Conservation (phyloP, 495 filamentous ascomycete species). For the Viridothelium virens region DNA sequence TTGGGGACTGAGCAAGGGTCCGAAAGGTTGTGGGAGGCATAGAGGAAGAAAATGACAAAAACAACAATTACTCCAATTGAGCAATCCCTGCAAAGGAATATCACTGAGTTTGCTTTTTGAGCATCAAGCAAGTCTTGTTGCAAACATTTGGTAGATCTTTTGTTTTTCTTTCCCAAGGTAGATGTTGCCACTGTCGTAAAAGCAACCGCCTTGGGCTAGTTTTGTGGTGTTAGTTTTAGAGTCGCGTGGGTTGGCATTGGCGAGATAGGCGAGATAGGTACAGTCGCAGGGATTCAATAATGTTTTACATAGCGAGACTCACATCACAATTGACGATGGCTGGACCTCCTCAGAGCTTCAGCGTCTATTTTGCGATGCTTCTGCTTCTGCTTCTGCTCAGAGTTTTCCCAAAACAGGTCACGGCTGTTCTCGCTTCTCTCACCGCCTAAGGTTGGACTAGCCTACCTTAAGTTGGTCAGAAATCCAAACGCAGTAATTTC, state of each 20-base stretch:
- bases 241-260: neutral
- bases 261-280: neutral
- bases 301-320: no score
- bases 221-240: neutral
- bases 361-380: no score
- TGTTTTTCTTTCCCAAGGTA: neutral
- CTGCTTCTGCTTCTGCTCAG: no score
- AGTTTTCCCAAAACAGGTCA: no score
- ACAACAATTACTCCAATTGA: neutral
- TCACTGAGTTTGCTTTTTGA: neutral
- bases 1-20: neutral
- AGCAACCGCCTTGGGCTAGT: neutral
- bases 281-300: no score
- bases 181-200: neutral
- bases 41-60: neutral
- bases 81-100: neutral
- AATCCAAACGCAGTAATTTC: neutral
- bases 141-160: neutral
- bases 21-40: neutral
- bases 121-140: neutral
- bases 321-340: no score
- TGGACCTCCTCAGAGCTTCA: no score
- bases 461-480: neutral
- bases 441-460: neutral
- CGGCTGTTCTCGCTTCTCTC: neutral